These are phyloP conservation scores for Plectosphaerella sp. DNA, from an alignment of 2,329 filamentous ascomycete genomes.

Conservation along the genomic window DNA sequence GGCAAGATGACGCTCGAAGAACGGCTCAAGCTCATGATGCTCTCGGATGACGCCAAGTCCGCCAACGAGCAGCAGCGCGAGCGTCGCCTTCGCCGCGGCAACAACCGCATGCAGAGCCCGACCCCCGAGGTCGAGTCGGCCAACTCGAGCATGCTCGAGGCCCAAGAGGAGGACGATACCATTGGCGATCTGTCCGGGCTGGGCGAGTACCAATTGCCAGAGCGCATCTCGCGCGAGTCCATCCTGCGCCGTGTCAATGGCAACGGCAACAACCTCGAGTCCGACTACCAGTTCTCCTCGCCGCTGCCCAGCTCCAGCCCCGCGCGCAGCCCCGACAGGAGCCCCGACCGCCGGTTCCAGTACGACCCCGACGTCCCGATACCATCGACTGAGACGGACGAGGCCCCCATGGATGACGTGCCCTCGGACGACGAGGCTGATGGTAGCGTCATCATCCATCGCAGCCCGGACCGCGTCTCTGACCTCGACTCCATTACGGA, in stretches of 20 bases:
- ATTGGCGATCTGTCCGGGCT: conserved; percentile 56
- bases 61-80: conserved; percentile 64
- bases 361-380: conserved; percentile 88
- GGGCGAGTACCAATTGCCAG: conserved; percentile 62
- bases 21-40: conserved; percentile 82
- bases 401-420: conserved; percentile 31
- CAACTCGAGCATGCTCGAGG: conserved; percentile 20
- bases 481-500: conserved; percentile 67
- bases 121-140: conserved; percentile 31
- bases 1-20: conserved; percentile 82
- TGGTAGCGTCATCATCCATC: conserved; percentile 63
- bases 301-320: conserved; percentile 55
- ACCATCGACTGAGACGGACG: conserved; percentile 74
- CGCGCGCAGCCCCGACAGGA: conserved; percentile 41
- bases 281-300: conserved; percentile 62
- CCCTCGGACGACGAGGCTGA: conserved; percentile 40
- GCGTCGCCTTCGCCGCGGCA: conserved; percentile 62
- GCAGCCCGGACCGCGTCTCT: conserved; percentile 56
- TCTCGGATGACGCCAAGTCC: conserved; percentile 62
- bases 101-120: conserved; percentile 43
- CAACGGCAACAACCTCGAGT: conserved; percentile 48
- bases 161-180: conserved; percentile 50
- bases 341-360: conserved; percentile 49
- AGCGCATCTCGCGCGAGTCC: conserved; percentile 87
- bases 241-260: conserved; percentile 85